Evolutionary conservation across 2,329 filamentous ascomycete species (phyloP), one percentile per base, ranked within the genome.

Genomic region (Colletotrichum horii): DNA sequence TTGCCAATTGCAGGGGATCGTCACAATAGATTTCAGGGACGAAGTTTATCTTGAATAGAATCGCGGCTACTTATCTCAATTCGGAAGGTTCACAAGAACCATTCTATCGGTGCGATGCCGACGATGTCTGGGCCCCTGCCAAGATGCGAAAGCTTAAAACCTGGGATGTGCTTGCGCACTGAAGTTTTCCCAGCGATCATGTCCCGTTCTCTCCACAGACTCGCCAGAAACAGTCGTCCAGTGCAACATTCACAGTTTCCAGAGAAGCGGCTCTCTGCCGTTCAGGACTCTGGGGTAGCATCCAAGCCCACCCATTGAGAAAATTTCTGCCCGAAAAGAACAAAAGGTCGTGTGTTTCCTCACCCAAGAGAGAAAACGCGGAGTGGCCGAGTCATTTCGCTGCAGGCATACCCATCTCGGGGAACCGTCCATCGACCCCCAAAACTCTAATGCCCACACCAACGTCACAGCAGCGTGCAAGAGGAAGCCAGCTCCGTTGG

Each of bases 381-480:
- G 66, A 68, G 66, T 58, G 16, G 52, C 66, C 66, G 66, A 58
- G 30, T 22, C 24, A n/a, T 48, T 67, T 34, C 65, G 22, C 55
- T 43, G 52, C 66, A 68, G 52, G 66, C 66, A 68, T 68, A 60
- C 55, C 66, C 66, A 60, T 68, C 66, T 68, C 66, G 66, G 52
- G 52, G 34, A 28, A 22, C 9, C 32, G 24, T 66, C 9, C 36
- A 9, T 48, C 43, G 24, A 52, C 19, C 2, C 30, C 62, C 34
- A 66, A 66, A 68, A 68, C 66, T 28, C n/a, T 68, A 68, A 58
- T 68, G 66, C 66, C 66, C 66, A 68, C 66, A 56, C 52, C 32
- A 36, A 58, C 66, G 66, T 68, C 66, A 68, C 48, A 58, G 32
- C 43, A 58, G 48, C 66, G 19, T 58, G 34, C 15, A 38, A 38